Base-by-base conservation (phyloP, 2,329 filamentous ascomycete genomes). In the Thelonectria blattea region DNA sequence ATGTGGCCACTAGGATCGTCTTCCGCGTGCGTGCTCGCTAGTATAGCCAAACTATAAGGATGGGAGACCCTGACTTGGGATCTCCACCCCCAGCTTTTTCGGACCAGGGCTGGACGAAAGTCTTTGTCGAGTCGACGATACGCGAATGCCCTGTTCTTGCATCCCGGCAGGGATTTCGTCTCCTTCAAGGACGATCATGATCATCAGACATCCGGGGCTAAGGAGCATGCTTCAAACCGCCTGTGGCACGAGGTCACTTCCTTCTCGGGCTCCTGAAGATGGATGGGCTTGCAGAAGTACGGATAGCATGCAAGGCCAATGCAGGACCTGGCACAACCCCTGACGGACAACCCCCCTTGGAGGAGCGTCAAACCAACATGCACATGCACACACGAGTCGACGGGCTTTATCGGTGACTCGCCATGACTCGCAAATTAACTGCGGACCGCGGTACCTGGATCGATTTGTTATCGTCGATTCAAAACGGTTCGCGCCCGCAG, bases 401-500 rank as follows among this genome's bases (percentile, higher is more conserved):
- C 2, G n/a, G 22, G 14, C 22, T 48, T 15, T 17, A 32, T 32
- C 17, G 30, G 46, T 18, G 14, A 12, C 46, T 30, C 5, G 22
- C 46, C 24, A 46, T 48, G 46, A 48, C 46, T 48, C 46, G 46
- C 46, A 30, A 48, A 17, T 48, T n/a, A 18, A 30, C 46, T 48
- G 24, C 46, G 22, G 22, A 24, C 22, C 22, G 5, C 8, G 5
- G 27, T 7, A 10, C 27, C 14, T 32, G 15, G 46, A 17, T 48
- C 22, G 24, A 18, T 12, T n/a, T n/a, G 10, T 30, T 30, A 17
- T 48, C 43, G 24, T 48, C 6, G 24, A 48, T 32, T 30, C 24
- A 48, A 48, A 32, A 22, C 9, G 20, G 20, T 22, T 18, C 17
- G 4, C 12, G 9, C 43, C 43, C 18, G 15, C n/a, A 20, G n/a